Base-by-base conservation (phyloP, 176 grass and related monocot genomes). In the Lolium perenne region DNA sequence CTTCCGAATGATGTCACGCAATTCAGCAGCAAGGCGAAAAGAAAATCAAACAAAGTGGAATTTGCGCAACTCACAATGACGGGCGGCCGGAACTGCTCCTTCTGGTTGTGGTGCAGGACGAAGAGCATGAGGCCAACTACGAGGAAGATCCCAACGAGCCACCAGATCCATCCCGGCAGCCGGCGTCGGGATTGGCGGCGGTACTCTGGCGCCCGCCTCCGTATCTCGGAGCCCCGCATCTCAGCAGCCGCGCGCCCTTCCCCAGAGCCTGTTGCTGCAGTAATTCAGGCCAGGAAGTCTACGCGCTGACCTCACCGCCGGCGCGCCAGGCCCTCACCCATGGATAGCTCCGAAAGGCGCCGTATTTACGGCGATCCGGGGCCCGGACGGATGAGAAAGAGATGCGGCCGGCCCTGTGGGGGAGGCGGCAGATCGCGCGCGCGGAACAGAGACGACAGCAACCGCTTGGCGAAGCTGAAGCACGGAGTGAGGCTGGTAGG, bases 121-220 rank as follows among this genome's bases (percentile, higher is more conserved):
- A 99, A 99, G 58, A 99, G 94, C 83, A 99, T 71, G 76, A 99
- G 76, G 51, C 90, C 97, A 25, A 91, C 85, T 10, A 94, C 13
- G 57, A 96, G 77, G 80, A 94, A 96, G 57, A 96, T 88, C 88
- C 90, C 94, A 77, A 99, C 80, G 49, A 99, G 85, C 82, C 74
- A 91, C 94, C 97, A 99, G 92, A 93, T 99, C 97, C 97, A 94
- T 17, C 78, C 88, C 1, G 94, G 77, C 64, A 96, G 60, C 87
- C 90, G 78, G 76, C 94, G 84, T 47, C 92, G 88, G 73, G 88
- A 75, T 49, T 82, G 87, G 14, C 97, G 97, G 51, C 91, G 91
- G 67, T 87, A 93, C 80, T 97, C 95, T 7, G 84, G 84, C 35
- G 91, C 90, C 80, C 94, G 89, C 80, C 89, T 79, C 83, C 92